Conservation (phyloP, 2,329 filamentous ascomycete species). For the Penicillium sp. region DNA sequence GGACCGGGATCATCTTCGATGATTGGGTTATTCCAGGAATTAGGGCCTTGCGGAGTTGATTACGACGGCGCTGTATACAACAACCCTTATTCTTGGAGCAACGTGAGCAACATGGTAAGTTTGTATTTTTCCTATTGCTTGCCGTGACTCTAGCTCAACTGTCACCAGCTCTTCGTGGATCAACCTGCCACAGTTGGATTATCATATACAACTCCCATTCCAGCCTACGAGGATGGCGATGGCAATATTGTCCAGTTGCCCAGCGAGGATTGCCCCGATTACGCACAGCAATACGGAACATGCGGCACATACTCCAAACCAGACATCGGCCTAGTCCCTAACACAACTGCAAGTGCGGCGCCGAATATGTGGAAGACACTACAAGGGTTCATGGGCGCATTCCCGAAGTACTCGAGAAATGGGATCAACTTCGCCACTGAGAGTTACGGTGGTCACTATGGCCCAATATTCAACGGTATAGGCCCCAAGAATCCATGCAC, state of each 20-base stretch:
- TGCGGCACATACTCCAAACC: conserved; percentile 23
- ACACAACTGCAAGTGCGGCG: conserved; percentile 53
- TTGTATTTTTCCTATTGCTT: neutral
- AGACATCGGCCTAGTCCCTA: conserved; percentile 52
- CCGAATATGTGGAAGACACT: conserved; percentile 61
- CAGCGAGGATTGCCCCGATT: neutral
- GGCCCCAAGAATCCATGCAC: neutral
- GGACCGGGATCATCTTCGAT: neutral
- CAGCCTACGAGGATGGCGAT: neutral
- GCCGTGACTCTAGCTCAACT: neutral
- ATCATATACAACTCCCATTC: neutral
- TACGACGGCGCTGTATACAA: neutral
- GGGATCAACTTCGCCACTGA: conserved; percentile 46
- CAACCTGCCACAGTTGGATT: conserved; percentile 1
- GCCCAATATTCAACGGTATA: neutral
- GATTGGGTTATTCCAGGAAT: neutral
- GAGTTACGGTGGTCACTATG: neutral
- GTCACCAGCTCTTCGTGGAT: neutral
- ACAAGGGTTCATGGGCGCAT: conserved; percentile 63
- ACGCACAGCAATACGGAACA: neutral
- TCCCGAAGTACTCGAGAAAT: conserved; percentile 51
- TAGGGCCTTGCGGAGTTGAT: conserved; percentile 1
- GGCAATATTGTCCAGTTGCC: neutral
- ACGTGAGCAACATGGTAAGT: conserved; percentile 1
- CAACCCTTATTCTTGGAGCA: conserved; percentile 2